Evolutionary conservation across 805 yeast species (phyloP).

Genomic region (Lachancea nothofagi): DNA sequence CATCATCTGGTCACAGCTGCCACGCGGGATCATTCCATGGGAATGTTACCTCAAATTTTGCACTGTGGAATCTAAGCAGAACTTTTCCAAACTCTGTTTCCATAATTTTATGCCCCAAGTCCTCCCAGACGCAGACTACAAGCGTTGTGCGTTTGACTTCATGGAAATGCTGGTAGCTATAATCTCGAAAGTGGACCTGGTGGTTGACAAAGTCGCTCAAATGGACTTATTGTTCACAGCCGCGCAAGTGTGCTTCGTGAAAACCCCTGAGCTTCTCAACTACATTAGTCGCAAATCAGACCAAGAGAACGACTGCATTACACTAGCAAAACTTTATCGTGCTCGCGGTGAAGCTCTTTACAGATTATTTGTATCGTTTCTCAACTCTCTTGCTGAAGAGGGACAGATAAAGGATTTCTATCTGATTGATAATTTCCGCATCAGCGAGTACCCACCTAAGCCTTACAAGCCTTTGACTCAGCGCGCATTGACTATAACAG

Average conservation of each 20-base stretch:
- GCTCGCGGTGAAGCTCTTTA: slow-evolving; percentile 34
- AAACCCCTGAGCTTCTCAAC: slow-evolving; percentile 17
- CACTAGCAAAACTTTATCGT: slow-evolving; percentile 31
- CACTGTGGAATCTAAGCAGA: slow-evolving; percentile 21
- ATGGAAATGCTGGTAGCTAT: slow-evolving; percentile 33
- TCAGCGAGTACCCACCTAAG: slow-evolving; percentile 33
- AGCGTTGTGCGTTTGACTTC: slow-evolving; percentile 35
- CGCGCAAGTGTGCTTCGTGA: slow-evolving; percentile 34
- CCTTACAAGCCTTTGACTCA: slow-evolving; percentile 32
- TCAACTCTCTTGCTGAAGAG: slow-evolving; percentile 32
- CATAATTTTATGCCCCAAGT: slow-evolving; percentile 33
- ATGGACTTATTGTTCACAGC: slow-evolving; percentile 35
- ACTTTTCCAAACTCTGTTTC: slow-evolving; percentile 29
- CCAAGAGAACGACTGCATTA: slow-evolving; percentile 27
- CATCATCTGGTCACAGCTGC: slow-evolving; percentile 33
- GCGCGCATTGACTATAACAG: slow-evolving; percentile 34
- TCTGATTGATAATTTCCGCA: slow-evolving; percentile 31
- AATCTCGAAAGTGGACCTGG: slow-evolving; percentile 29
- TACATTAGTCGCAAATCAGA: slow-evolving; percentile 2
- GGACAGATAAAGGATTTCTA: slow-evolving; percentile 29
- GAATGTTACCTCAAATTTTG: slow-evolving; percentile 29
- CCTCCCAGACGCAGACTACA: slow-evolving; percentile 34
- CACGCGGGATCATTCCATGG: slow-evolving; percentile 36
- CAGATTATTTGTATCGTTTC: slow-evolving; percentile 32
- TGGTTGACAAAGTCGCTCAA: slow-evolving; percentile 28